phyloP scores from a whole-genome alignment of 1,139 yeast species.

The Yamadazyma songkhlaensis region DNA sequence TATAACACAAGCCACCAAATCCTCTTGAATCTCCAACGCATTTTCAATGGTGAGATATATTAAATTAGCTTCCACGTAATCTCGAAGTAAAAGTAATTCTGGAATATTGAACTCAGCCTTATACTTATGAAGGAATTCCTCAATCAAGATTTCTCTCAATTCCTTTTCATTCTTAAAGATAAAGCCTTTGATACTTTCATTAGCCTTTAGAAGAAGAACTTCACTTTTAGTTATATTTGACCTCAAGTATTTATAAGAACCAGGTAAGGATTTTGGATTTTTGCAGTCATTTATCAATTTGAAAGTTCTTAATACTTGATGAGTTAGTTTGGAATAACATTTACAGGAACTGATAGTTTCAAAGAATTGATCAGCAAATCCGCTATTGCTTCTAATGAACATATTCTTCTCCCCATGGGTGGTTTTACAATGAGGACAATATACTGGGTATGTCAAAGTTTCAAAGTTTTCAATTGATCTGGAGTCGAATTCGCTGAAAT shows the following conservation, averaged over 20 bases:
- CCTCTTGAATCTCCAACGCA: conserved; percentile 1
- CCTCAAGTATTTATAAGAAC: conserved; percentile 2
- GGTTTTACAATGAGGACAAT: background rate
- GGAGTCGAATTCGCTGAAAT: background rate
- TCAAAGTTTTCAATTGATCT: background rate
- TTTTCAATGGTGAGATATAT: background rate
- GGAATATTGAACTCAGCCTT: background rate
- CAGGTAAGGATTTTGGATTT: background rate
- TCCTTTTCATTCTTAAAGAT: conserved; percentile 1
- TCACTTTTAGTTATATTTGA: conserved; percentile 1
- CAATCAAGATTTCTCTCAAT: background rate
- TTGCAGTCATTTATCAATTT: conserved; percentile 4
- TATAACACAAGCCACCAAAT: conserved; percentile 31
- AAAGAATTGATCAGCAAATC: conserved; percentile 5
- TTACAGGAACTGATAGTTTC: background rate
- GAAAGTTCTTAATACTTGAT: conserved; percentile 2
- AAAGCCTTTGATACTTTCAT: background rate
- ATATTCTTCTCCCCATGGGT: background rate
- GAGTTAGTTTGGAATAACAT: conserved; percentile 1
- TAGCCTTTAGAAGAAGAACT: background rate
- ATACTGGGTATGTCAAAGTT: background rate
- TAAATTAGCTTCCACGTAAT: conserved; percentile 2
- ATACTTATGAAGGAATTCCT: conserved; percentile 1
- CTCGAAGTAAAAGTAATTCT: conserved; percentile 3
- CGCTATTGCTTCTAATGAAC: conserved; percentile 1